A percentile compares a stretch with the other conserved stretches of the same genome.
Evolutionary conservation across 257 asterid species (phyloP).

Genomic region (Ocimum tenuiflorum): DNA sequence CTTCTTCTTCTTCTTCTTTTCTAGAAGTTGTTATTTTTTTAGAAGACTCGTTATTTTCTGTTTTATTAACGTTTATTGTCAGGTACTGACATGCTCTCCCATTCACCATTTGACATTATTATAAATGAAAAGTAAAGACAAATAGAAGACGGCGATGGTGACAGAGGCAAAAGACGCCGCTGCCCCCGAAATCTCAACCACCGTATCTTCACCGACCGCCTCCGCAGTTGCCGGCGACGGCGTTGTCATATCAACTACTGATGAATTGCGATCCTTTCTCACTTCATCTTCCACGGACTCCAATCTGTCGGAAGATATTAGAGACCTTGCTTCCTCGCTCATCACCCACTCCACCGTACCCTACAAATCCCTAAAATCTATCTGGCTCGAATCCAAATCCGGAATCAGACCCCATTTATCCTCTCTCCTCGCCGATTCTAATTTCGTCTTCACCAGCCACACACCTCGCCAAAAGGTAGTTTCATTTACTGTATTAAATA

Average conservation of each 20-base stretch:
- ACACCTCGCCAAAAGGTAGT: conserved; percentile 73
- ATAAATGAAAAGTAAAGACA: background rate
- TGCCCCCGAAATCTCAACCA: conserved; percentile 19
- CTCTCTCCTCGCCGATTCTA: conserved; percentile 42
- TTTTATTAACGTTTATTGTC: too few relatives aligned
- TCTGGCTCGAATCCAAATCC: conserved; percentile 54
- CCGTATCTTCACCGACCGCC: conserved; percentile 12
- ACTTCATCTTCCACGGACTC: conserved; percentile 38
- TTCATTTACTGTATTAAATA: too few relatives aligned
- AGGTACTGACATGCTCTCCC: too few relatives aligned
- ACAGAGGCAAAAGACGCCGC: conserved; percentile 19
- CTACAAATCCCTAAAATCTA: conserved; percentile 49
- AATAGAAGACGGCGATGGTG: conserved; percentile 4
- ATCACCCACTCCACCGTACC: conserved; percentile 37
- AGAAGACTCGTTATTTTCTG: too few relatives aligned
- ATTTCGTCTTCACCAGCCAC: conserved; percentile 60
- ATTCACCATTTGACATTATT: too few relatives aligned
- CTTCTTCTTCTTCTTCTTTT: too few relatives aligned
- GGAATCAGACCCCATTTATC: conserved; percentile 40
- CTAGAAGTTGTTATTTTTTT: too few relatives aligned
- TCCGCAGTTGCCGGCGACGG: too few relatives aligned
- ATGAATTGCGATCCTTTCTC: conserved; percentile 49
- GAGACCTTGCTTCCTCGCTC: conserved; percentile 51
- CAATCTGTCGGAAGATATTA: conserved; percentile 44
- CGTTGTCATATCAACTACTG: conserved; percentile 48